Evolutionary conservation across 2,329 filamentous ascomycete species (phyloP), one percentile per base, ranked within the genome.

Genomic region (Aspergillus pseudotamarii): DNA sequence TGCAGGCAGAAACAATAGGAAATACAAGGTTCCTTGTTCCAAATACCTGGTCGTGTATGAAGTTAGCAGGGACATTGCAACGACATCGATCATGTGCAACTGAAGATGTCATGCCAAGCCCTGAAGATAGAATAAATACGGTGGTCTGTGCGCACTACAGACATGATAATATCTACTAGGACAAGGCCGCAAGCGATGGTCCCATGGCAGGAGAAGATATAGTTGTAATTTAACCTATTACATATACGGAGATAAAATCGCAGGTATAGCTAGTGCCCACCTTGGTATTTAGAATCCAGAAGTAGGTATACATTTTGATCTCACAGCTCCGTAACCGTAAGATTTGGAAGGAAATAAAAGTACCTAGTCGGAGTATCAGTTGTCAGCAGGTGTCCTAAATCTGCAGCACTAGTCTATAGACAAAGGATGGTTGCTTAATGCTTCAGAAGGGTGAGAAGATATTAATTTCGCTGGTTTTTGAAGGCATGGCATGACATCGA

Each of bases 391-490:
- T 54, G 19, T 48, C 30, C n/a, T 38, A 23, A 12, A 21, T 23
- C n/a, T 38, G 36, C 14, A 11, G 36, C 21, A 23, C 3, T 8
- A 38, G 16, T 36, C 32, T 55, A 9, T 21, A 16, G 5, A 21
- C 26, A 32, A 32, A 12, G 12, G 30, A 21, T 10, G 45, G n/a
- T 55, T 32, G 34, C 21, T 14, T 16, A 26, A 64, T 57, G 60
- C 67, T 75, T 88, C 86, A 88, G 85, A 88, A 76, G 81, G 66
- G 74, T 84, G 87, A 89, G 87, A 89, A 89, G 87, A 89, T 89
- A 80, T 78, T 38, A 54, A 67, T 82, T 80, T 81, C 81, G 86
- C 87, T 88, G 87, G 86, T 83, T 79, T 74, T 85, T 85, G 77
- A 86, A 87, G 84, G 79, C 86, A 88, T 78, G 62, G 77, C 76